Evolutionary conservation across 2,329 filamentous ascomycete genomes (phyloP).

Genomic region (Calonectria pteridis): DNA sequence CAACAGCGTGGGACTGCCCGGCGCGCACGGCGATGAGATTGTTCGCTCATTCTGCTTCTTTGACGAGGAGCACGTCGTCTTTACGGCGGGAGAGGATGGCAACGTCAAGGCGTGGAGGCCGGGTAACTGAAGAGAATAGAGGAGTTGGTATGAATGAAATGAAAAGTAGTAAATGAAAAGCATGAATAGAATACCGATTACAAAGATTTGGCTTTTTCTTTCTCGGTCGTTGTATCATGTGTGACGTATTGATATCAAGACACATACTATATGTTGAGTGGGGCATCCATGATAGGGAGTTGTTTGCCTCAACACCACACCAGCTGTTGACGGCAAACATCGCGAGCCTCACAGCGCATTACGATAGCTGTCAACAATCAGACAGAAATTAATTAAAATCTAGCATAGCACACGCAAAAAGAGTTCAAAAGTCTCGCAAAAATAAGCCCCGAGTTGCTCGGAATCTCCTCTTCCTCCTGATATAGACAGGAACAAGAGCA

Average conservation of each 20-base stretch:
- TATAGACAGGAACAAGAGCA: background rate
- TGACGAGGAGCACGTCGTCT: constrained; percentile 69
- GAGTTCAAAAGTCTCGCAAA: background rate
- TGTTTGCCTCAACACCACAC: constrained; percentile 13
- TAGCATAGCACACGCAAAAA: background rate
- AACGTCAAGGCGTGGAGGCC: constrained; percentile 68
- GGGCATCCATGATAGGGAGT: background rate
- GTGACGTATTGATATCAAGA: background rate
- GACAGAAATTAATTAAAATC: background rate
- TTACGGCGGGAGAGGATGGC: constrained; percentile 71
- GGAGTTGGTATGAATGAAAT: background rate
- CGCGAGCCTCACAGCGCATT: background rate
- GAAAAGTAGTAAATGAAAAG: background rate
- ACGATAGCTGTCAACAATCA: background rate
- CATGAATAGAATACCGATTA: background rate
- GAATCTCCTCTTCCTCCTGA: background rate
- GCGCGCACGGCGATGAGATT: constrained; percentile 74
- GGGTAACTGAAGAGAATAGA: constrained; percentile 38
- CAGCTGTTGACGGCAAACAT: background rate
- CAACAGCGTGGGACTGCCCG: constrained; percentile 69
- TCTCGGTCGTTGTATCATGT: background rate
- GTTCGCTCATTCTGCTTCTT: constrained; percentile 74
- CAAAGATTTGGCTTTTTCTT: background rate
- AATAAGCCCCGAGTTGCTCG: background rate
- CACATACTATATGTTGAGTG: background rate